phyloP scores from a whole-genome alignment of 2,329 filamentous ascomycete genomes.

The Alternaria viburni region DNA sequence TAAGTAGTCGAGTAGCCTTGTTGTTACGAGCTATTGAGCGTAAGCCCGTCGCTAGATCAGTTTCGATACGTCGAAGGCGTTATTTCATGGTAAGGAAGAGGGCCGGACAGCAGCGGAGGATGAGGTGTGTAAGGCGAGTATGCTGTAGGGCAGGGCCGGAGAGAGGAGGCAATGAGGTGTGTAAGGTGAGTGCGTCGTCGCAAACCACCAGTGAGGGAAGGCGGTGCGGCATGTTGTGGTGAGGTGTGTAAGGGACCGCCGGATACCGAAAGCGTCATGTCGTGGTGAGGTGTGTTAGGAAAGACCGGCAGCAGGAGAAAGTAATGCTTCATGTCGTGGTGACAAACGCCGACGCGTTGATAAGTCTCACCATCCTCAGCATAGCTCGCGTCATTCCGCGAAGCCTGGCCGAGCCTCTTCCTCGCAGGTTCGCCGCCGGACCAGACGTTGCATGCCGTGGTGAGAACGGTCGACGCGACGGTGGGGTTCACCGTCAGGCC shows the following conservation, averaged over 20 bases:
- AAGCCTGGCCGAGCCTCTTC: no score
- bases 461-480: neutral
- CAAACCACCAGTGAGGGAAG: neutral
- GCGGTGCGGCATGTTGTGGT: neutral
- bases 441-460: neutral
- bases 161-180: neutral
- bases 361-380: neutral
- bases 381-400: neutral
- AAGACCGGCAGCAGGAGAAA: no score
- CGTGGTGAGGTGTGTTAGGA: neutral
- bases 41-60: conserved; percentile 9
- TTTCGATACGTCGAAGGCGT: no score
- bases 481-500: neutral
- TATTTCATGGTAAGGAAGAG: neutral
- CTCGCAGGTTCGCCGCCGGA: no score
- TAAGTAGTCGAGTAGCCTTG: conserved; percentile 50
- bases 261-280: neutral
- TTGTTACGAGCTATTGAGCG: conserved; percentile 29
- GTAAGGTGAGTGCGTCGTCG: neutral
- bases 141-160: neutral
- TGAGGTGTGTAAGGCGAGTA: neutral
- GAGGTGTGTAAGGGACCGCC: neutral
- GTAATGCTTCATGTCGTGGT: neutral
- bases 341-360: accelerated
- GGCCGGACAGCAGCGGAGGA: neutral